A percentile compares a stretch with the other conserved stretches of the same genome.
phyloP scores from a whole-genome alignment of 768 basidiomycete species.

The Gyrodon lividus region DNA sequence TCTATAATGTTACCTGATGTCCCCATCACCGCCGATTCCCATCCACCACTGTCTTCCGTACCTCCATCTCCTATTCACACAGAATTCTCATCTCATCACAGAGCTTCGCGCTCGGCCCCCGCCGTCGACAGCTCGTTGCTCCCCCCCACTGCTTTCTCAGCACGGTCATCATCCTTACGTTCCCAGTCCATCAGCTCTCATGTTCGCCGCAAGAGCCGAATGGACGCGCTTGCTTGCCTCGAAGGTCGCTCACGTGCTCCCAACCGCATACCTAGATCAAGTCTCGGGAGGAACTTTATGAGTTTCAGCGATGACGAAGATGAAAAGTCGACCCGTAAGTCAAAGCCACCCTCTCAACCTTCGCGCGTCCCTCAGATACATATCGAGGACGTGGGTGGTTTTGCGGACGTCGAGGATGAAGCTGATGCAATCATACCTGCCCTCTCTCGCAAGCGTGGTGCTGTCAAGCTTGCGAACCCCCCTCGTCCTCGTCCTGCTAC shows the following conservation, averaged over 20 bases:
- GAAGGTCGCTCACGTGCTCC: conserved; percentile 48
- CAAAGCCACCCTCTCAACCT: conserved; percentile 3
- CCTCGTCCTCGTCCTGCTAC: conserved; percentile 12
- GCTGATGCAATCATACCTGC: conserved; percentile 25
- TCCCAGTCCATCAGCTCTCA: conserved; percentile 45
- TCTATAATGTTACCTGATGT: conserved; percentile 50
- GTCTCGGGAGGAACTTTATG: conserved; percentile 54
- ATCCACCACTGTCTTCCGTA: not conserved
- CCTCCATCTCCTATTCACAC: not conserved
- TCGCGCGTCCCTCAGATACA: conserved; percentile 12
- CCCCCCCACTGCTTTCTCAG: conserved; percentile 13
- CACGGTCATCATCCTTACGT: conserved; percentile 15
- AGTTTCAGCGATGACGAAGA: conserved; percentile 67
- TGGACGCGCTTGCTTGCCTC: conserved; percentile 61
- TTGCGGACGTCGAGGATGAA: conserved; percentile 35
- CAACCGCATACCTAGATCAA: conserved; percentile 18
- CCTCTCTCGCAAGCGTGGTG: conserved; percentile 8
- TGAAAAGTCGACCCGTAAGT: conserved; percentile 27
- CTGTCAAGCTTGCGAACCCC: conserved; percentile 9
- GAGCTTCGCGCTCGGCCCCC: conserved; percentile 14
- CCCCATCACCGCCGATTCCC: conserved; percentile 23
- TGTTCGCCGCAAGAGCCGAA: conserved; percentile 48
- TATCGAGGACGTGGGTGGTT: conserved; percentile 21
- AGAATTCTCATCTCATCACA: conserved; percentile 1
- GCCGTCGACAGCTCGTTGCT: conserved; percentile 19